A percentile compares a stretch with the other conserved stretches of the same genome.
Evolutionary conservation across 768 basidiomycete species (phyloP).

Genomic region (Hysterangium stoloniferum): DNA sequence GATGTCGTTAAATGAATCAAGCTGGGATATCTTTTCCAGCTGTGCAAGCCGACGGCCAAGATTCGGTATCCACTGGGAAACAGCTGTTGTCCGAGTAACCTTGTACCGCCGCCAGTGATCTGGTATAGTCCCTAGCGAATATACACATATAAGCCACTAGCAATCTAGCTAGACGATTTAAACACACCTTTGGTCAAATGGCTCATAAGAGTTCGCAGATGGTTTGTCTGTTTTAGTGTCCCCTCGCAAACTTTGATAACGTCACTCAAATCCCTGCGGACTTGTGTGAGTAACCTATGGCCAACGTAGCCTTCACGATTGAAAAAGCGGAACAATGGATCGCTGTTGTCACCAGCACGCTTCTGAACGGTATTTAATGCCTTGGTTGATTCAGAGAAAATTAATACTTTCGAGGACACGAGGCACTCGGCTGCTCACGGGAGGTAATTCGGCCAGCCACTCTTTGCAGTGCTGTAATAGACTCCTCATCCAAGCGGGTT

Average conservation of each 20-base stretch:
- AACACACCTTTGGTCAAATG: constrained; percentile 75
- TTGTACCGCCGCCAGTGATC: constrained; percentile 86
- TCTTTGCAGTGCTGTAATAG: constrained; percentile 75
- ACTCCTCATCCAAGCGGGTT: constrained; percentile 93
- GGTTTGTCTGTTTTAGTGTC: constrained; percentile 90
- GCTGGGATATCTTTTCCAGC: constrained; percentile 59
- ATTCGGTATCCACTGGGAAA: constrained; percentile 81
- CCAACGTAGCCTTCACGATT: constrained; percentile 81
- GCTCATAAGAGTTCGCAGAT: constrained; percentile 86
- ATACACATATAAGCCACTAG: constrained; percentile 6
- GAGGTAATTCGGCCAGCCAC: constrained; percentile 73
- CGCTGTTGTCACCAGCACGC: constrained; percentile 61
- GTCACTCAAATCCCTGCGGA: constrained; percentile 74
- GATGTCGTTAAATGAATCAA: constrained; percentile 57
- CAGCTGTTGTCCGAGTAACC: constrained; percentile 71
- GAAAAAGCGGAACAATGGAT: constrained; percentile 86
- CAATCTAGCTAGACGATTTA: constrained; percentile 14
- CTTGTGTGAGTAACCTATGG: constrained; percentile 64
- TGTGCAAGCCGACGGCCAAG: constrained; percentile 76
- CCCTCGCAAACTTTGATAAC: constrained; percentile 83
- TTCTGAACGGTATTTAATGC: constrained; percentile 57
- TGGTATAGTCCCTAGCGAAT: constrained; percentile 69
- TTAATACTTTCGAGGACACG: no score
- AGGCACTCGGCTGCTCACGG: constrained; percentile 49
- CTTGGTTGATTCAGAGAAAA: no score